These are phyloP conservation scores for Leptographium flavum DNA, from an alignment of 2,329 filamentous ascomycete genomes.

Conservation along the genomic window DNA sequence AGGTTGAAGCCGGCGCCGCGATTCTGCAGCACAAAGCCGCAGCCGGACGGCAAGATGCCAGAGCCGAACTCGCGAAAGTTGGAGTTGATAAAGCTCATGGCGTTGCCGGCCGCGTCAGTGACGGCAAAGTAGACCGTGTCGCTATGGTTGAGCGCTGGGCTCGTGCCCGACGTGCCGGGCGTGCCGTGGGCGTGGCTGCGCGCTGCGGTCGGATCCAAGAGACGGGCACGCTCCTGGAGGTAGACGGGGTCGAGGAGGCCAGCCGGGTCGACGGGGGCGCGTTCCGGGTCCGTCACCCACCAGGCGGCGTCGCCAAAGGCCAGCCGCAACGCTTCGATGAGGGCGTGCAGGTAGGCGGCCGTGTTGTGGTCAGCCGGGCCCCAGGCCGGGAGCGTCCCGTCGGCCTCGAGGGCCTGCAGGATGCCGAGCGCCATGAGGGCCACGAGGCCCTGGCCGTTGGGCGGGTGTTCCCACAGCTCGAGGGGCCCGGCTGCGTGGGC, in stretches of 20 bases:
- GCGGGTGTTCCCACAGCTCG: conserved; percentile 91
- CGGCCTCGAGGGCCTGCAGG: conserved; percentile 67
- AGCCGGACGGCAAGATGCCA: conserved; percentile 67
- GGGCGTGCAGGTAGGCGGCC: conserved; percentile 63
- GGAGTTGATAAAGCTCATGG: conserved; percentile 91
- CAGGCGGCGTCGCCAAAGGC: conserved; percentile 81
- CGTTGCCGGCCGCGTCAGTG: conserved; percentile 72
- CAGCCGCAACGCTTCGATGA: conserved; percentile 83
- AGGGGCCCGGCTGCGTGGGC: too few relatives aligned
- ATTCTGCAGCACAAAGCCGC: conserved; percentile 85
- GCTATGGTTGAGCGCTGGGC: conserved; percentile 70
- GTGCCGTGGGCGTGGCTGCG: conserved; percentile 3
- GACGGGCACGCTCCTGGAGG: conserved; percentile 51
- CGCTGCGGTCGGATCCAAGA: conserved; percentile 24
- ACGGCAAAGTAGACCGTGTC: conserved; percentile 93
- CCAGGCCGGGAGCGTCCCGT: conserved; percentile 61
- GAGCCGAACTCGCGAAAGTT: conserved; percentile 87
- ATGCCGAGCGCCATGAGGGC: conserved; percentile 91
- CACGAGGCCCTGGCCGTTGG: conserved; percentile 91
- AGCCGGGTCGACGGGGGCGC: conserved; percentile 52
- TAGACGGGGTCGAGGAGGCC: conserved; percentile 61
- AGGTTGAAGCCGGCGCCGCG: conserved; percentile 79
- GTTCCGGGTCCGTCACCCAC: conserved; percentile 77
- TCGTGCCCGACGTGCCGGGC: conserved; percentile 31
- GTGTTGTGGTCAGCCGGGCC: conserved; percentile 61